Percentiles rank a stretch among this genome's conserved stretches.
Evolutionary conservation across 177 flowering plant species (phyloP).

Genomic region (Vitis hybrid): DNA sequence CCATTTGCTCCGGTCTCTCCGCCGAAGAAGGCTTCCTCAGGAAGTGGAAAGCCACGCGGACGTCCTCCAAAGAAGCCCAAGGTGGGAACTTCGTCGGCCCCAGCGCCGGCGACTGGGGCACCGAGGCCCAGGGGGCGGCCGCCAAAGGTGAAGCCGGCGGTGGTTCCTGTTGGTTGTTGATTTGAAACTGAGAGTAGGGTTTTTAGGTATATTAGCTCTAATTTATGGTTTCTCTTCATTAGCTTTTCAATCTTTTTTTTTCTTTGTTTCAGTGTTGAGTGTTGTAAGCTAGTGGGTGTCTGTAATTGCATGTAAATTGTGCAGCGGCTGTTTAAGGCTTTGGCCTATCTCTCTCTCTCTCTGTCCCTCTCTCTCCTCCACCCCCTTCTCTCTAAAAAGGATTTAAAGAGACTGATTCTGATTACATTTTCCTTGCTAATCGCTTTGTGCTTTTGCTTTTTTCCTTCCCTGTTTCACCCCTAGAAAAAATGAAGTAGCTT

Average conservation of each 20-base stretch:
- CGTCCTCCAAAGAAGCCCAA: slow-evolving; percentile 33
- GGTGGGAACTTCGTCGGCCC: slow-evolving; percentile 5
- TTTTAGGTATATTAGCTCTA: slow-evolving; percentile 13
- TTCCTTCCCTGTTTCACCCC: background rate
- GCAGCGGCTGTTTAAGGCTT: slow-evolving; percentile 18
- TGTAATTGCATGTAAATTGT: slow-evolving; percentile 25
- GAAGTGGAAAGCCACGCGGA: slow-evolving; percentile 34
- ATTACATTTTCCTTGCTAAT: background rate
- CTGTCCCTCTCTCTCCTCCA: background rate
- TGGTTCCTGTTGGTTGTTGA: slow-evolving; percentile 30
- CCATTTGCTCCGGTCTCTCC: slow-evolving; percentile 29
- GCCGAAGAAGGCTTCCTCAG: slow-evolving; percentile 20
- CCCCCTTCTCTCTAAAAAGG: slow-evolving; percentile 5
- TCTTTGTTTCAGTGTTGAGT: slow-evolving; percentile 6
- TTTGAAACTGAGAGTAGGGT: background rate
- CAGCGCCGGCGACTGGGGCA: slow-evolving; percentile 7
- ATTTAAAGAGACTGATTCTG: slow-evolving; percentile 5
- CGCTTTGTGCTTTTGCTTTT: background rate
- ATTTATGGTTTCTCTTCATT: slow-evolving; percentile 8
- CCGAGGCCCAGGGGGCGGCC: slow-evolving; percentile 65
- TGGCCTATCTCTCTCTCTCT: background rate
- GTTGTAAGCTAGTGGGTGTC: slow-evolving; percentile 13
- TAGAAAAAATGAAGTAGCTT: no score
- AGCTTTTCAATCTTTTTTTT: slow-evolving; percentile 1
- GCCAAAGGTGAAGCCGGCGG: slow-evolving; percentile 62